Evolutionary conservation across 345 rosid species (phyloP).

Genomic region (Hibiscus trionum): DNA sequence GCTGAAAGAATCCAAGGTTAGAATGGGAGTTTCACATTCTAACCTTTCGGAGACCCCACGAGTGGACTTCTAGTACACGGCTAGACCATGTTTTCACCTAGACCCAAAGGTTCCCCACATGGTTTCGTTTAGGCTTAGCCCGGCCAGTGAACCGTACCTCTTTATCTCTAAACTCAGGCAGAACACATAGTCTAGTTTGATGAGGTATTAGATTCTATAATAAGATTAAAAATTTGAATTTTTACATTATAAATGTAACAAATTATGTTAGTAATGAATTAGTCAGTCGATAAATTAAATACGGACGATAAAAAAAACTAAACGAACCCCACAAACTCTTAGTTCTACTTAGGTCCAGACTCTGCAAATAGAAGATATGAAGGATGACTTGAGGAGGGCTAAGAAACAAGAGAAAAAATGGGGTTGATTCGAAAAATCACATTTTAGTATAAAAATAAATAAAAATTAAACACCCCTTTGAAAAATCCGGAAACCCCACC

Average conservation of each 20-base stretch:
- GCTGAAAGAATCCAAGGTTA: background rate
- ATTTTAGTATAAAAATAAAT: background rate
- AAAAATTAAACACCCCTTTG: constrained; percentile 4
- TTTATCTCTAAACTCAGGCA: background rate
- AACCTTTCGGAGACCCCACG: constrained; percentile 30
- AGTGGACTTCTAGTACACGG: constrained; percentile 21
- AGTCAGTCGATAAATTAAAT: too few species aligned
- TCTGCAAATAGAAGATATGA: background rate
- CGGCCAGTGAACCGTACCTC: background rate
- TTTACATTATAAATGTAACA: too few species aligned
- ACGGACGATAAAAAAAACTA: constrained; percentile 22
- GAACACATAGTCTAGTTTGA: constrained; percentile 5
- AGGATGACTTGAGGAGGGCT: too few species aligned
- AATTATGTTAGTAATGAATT: too few species aligned
- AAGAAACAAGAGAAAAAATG: constrained; percentile 6
- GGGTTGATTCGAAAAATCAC: constrained; percentile 6
- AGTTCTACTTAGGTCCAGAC: constrained; percentile 16
- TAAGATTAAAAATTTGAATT: too few species aligned
- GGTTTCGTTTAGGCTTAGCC: constrained; percentile 1
- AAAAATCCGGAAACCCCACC: constrained; percentile 23
- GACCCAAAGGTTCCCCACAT: constrained; percentile 10
- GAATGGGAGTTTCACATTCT: too few species aligned
- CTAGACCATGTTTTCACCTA: background rate
- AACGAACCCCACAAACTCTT: constrained; percentile 22
- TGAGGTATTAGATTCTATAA: too few species aligned